A percentile compares a stretch with the other conserved stretches of the same genome.
Conservation (phyloP, 352 stramenopile genomes). For the Paralagenidium karlingii region DNA sequence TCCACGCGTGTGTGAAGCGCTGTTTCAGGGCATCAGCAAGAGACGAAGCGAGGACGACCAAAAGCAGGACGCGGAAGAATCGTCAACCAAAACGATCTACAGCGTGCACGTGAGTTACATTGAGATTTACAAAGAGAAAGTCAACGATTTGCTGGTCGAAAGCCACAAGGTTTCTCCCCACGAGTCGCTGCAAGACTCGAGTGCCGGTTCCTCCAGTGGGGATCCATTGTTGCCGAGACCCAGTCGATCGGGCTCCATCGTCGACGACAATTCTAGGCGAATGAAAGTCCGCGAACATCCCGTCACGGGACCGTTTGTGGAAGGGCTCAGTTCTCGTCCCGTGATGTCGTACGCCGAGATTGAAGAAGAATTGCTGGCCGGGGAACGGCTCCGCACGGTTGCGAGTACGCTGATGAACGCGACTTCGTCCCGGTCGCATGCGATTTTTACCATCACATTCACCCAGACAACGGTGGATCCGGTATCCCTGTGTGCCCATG, state of each 20-base stretch:
- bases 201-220: slow-evolving; percentile 1
- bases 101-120: slow-evolving; percentile 59
- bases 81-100: slow-evolving; percentile 22
- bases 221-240: neutral
- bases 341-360: slow-evolving; percentile 77
- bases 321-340: slow-evolving; percentile 48
- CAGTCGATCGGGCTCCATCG: neutral
- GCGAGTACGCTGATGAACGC: slow-evolving; percentile 95
- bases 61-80: slow-evolving; percentile 9
- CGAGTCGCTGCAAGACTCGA: slow-evolving; percentile 6
- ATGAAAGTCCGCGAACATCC: slow-evolving; percentile 76
- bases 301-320: slow-evolving; percentile 72
- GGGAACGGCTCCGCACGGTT: slow-evolving; percentile 92
- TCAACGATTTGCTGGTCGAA: slow-evolving; percentile 55
- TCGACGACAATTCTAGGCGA: neutral
- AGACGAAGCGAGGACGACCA: slow-evolving; percentile 7
- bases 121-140: slow-evolving; percentile 84
- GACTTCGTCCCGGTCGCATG: slow-evolving; percentile 91
- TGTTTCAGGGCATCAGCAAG: slow-evolving; percentile 54
- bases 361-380: slow-evolving; percentile 59
- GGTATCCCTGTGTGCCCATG: slow-evolving; percentile 32
- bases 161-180: slow-evolving; percentile 8
- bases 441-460: slow-evolving; percentile 94
- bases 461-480: slow-evolving; percentile 64
- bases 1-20: slow-evolving; percentile 60